Base-by-base conservation (phyloP, 352 stramenopile genomes). In the Phytophthora macrochlamydospora region DNA sequence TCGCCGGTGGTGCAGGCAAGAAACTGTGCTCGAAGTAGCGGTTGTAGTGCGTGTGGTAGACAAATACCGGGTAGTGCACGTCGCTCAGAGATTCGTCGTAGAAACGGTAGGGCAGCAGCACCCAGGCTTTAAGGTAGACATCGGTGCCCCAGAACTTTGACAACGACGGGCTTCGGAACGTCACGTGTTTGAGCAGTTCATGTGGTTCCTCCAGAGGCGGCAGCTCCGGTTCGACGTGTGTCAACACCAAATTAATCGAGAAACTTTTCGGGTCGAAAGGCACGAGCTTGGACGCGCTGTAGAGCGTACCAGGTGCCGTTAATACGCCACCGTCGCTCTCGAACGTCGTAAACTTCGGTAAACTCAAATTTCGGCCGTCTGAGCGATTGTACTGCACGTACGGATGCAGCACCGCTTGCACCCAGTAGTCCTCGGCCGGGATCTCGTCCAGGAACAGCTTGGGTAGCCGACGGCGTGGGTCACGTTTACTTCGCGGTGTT, bases 1-100 rank as follows among this genome's bases (percentile, higher is more conserved):
- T 71, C 4, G 42, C 32, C 7, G 79, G 81, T 3, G 71, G 51
- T 0, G 76, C 46, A 7, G 78, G 57, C 9, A 61, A 44, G 51
- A 79, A 92, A 42, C 74, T 76, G 59, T 89, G 85, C 44, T 89
- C 81, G 44, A 92, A 90, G 43, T 78, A 64, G 50, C 73, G 73
- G 43, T 65, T 85, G 78, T 89, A 92, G 70, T 92, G 83, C 43
- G 83, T 85, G 57, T 92, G 83, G 81, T 92, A 92, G 32, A 92
- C 69, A 51, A 89, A 90, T 49, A 92, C 35, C 37, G 83, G 83
- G 73, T 92, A 92, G 69, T 81, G 71, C 43, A 92, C 69, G 44
- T 92, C 57, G 7, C 69, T 65, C 29, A 76, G 82, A 3, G 59
- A 64, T 0, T 71, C 49, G 30, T 89, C 79, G n/a, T 79, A 89